Conservation (phyloP, 257 asterid species). For the Apocynum venetum region DNA sequence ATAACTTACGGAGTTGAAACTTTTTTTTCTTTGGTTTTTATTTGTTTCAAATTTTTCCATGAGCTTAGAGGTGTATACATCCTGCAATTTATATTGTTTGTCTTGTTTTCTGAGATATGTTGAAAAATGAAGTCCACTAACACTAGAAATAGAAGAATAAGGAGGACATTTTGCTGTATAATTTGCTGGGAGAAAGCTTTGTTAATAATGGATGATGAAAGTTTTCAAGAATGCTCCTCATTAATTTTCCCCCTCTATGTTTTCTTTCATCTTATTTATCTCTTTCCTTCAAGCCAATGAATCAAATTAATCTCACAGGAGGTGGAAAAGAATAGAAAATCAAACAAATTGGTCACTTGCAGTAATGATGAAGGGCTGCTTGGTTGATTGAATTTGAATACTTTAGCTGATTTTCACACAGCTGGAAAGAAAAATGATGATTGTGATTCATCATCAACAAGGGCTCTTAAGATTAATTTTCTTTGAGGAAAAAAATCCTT, state of each 20-base stretch:
- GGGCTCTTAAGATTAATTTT: not conserved
- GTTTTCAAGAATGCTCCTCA: not conserved
- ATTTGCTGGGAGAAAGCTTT: not conserved
- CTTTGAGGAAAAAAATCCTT: not conserved
- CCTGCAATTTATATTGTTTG: no score
- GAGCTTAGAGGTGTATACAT: not conserved
- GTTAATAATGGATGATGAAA: not conserved
- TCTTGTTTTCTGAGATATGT: not conserved
- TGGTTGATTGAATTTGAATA: not conserved
- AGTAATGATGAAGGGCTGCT: not conserved
- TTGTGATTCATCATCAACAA: not conserved
- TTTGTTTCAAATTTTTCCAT: not conserved
- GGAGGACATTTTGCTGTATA: not conserved
- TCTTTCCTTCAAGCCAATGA: not conserved
- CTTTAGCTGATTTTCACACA: not conserved
- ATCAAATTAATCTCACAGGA: not conserved
- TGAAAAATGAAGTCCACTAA: not conserved
- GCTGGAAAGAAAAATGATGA: not conserved
- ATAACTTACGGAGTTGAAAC: not conserved
- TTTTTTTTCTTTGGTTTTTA: not conserved
- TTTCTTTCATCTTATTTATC: not conserved
- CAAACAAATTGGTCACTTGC: not conserved
- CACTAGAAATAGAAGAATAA: not conserved
- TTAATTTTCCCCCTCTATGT: not conserved
- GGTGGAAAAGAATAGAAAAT: not conserved